A percentile compares a stretch with the other conserved stretches of the same genome.
Conservation (phyloP, 495 filamentous ascomycete genomes). For the Parathielavia appendiculata region DNA sequence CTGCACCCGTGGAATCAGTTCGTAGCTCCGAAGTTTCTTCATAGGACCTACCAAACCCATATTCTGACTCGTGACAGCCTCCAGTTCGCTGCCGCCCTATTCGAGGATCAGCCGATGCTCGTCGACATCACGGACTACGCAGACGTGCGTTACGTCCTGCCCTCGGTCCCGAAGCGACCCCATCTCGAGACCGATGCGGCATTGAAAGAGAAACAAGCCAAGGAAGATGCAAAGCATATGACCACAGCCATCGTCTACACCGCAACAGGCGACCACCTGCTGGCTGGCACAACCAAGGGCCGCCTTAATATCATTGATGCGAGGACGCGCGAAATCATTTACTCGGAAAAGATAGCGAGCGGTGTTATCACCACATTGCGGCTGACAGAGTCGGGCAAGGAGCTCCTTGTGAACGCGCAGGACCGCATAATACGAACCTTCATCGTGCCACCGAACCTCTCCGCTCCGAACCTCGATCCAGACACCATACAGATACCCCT, state of each 20-base stretch:
- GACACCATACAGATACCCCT: slow-evolving; percentile 79
- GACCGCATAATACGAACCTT: slow-evolving; percentile 92
- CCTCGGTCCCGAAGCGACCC: slow-evolving; percentile 71
- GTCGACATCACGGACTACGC: slow-evolving; percentile 66
- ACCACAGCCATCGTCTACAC: slow-evolving; percentile 90
- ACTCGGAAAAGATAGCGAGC: slow-evolving; percentile 77
- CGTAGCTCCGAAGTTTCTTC: slow-evolving; percentile 23
- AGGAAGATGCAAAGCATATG: slow-evolving; percentile 86
- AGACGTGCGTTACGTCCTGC: slow-evolving; percentile 68
- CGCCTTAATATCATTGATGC: slow-evolving; percentile 93
- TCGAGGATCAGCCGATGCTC: slow-evolving; percentile 84
- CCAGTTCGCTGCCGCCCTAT: slow-evolving; percentile 80
- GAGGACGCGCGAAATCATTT: slow-evolving; percentile 67
- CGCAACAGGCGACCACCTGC: slow-evolving; percentile 73
- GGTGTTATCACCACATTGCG: slow-evolving; percentile 87
- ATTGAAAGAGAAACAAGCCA: slow-evolving; percentile 73
- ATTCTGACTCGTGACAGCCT: slow-evolving; percentile 46
- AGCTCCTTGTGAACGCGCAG: slow-evolving; percentile 82
- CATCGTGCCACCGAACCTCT: slow-evolving; percentile 52
- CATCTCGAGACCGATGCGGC: slow-evolving; percentile 59
- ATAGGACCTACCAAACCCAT: too few relatives aligned
- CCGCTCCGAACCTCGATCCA: slow-evolving; percentile 51
- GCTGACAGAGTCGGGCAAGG: slow-evolving; percentile 73
- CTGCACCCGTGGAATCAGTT: slow-evolving; percentile 89
- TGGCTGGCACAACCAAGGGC: slow-evolving; percentile 88